Percentiles rank a stretch among this genome's conserved stretches.
These are phyloP conservation scores for Daldinia sp. DNA, from an alignment of 2,329 filamentous ascomycete species.

Conservation along the genomic window DNA sequence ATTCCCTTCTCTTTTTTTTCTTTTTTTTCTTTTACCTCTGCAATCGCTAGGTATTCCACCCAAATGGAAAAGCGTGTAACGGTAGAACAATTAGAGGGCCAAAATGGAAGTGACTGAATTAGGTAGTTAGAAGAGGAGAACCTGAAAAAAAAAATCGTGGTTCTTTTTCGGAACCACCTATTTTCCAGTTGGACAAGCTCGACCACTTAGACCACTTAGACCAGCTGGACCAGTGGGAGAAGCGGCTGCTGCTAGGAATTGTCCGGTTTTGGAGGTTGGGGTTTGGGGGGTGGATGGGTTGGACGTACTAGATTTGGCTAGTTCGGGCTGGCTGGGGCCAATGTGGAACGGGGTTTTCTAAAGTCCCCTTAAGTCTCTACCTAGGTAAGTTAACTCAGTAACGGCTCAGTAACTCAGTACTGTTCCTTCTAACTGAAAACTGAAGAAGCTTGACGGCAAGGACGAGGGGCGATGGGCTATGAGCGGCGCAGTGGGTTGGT, in stretches of 20 bases:
- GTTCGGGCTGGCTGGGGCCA: neutral
- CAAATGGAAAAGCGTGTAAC: neutral
- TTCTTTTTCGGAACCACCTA: conserved; percentile 25
- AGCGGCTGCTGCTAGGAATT: conserved; percentile 28
- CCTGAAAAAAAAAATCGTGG: conserved; percentile 15
- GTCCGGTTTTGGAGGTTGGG: conserved; percentile 32
- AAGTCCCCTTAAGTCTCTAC: neutral
- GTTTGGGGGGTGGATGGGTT: too few species aligned
- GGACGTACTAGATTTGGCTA: conserved; percentile 30
- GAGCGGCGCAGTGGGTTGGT: conserved; percentile 18
- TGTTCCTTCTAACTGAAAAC: too few species aligned
- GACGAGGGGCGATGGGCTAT: neutral
- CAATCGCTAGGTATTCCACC: neutral
- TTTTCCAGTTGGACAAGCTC: too few species aligned
- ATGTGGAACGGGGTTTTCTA: conserved; percentile 11
- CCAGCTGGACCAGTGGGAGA: conserved; percentile 31
- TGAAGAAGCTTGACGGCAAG: conserved; percentile 1
- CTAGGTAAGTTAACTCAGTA: neutral
- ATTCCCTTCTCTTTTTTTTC: neutral
- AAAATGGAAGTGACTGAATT: conserved; percentile 1
- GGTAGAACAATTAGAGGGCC: neutral
- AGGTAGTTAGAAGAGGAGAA: conserved; percentile 3
- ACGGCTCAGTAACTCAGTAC: neutral
- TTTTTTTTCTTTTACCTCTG: neutral
- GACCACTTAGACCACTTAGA: too few species aligned